Evolutionary conservation across 768 basidiomycete genomes (phyloP).

Genomic region (Mycena vitilis): DNA sequence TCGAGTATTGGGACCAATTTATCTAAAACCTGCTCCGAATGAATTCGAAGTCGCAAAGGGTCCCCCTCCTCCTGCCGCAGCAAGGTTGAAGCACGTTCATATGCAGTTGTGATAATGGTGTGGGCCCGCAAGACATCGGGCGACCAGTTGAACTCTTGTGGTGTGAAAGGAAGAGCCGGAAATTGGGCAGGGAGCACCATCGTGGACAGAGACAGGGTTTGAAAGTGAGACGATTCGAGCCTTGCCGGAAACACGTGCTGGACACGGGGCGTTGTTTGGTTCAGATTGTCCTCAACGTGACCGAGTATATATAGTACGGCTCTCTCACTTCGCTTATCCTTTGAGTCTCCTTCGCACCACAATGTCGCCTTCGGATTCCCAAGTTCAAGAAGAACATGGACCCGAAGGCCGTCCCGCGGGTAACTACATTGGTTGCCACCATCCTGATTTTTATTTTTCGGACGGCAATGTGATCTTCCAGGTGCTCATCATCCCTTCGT

Average conservation of each 20-base stretch:
- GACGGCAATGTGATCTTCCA: constrained; percentile 15
- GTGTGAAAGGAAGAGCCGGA: constrained; percentile 20
- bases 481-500: not conserved
- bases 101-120: constrained; percentile 3
- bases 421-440: no score
- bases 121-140: constrained; percentile 26
- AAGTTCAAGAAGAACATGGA: not conserved
- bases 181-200: constrained; percentile 23
- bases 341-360: no score
- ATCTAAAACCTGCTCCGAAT: constrained; percentile 20
- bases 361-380: not conserved
- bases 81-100: constrained; percentile 13
- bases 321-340: not conserved
- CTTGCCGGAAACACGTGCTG: not conserved
- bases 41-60: constrained; percentile 28
- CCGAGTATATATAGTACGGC: not conserved
- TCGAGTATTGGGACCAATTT: constrained; percentile 25
- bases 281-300: constrained; percentile 1
- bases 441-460: constrained; percentile 7
- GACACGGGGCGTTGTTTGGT: constrained; percentile 2
- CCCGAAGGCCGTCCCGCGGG: not conserved
- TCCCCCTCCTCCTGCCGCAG: constrained; percentile 31
- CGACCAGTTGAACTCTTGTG: constrained; percentile 21
- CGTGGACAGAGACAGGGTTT: not conserved
- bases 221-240: not conserved